phyloP scores from a whole-genome alignment of 164 flowering plant genomes.

The Dillenia suffruticosa region DNA sequence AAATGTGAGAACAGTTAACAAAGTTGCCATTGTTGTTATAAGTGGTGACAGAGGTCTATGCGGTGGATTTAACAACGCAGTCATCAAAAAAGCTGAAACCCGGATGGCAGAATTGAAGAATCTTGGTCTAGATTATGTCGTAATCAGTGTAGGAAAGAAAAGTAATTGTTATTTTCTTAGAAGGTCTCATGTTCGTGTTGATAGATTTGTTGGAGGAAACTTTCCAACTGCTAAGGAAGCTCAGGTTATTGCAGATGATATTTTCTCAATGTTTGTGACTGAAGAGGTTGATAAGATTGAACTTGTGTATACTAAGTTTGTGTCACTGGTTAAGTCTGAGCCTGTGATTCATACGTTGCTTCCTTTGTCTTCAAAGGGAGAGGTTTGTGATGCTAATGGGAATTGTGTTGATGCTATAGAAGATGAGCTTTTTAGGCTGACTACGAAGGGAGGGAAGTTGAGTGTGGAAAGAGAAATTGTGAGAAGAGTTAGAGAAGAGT shows the following conservation, averaged over 20 bases:
- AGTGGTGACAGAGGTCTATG: constrained; percentile 90
- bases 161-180: constrained; percentile 64
- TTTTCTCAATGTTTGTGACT: constrained; percentile 71
- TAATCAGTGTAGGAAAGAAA: constrained; percentile 82
- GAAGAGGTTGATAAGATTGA: constrained; percentile 96
- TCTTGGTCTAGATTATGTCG: constrained; percentile 48
- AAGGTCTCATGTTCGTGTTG: constrained; percentile 45
- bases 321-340: constrained; percentile 65
- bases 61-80: constrained; percentile 62
- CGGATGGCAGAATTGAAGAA: constrained; percentile 54
- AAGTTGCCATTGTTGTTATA: constrained; percentile 76
- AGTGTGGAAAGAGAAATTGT: constrained; percentile 57
- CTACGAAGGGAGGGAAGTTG: constrained; percentile 74
- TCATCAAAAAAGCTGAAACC: constrained; percentile 59
- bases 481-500: constrained; percentile 20
- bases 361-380: constrained; percentile 67
- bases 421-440: constrained; percentile 81
- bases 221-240: constrained; percentile 88
- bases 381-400: constrained; percentile 62
- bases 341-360: constrained; percentile 83
- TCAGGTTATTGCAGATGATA: constrained; percentile 76
- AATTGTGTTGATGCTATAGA: constrained; percentile 62
- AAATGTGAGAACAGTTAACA: constrained; percentile 60
- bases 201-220: constrained; percentile 44
- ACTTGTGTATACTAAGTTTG: constrained; percentile 75